Evolutionary conservation across 192 early-diverging fungal species (phyloP), one percentile per base, ranked within the genome.

Genomic region (Podila epicladia): DNA sequence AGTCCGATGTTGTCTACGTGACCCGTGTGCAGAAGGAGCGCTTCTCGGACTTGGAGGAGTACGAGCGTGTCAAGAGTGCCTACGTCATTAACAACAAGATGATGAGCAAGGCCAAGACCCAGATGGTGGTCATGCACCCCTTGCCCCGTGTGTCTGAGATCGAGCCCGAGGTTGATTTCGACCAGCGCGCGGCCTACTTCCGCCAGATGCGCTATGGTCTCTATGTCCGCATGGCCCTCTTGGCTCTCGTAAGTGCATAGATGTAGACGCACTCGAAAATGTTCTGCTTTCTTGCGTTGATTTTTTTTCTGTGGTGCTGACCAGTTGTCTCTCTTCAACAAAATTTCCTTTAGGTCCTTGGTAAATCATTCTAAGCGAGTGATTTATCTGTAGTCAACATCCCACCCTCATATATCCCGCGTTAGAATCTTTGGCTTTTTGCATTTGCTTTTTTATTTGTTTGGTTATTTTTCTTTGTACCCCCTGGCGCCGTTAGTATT

Each of bases 111-210:
- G 95, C 95, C 69, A 98, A 99, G 87, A 84, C 92, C 31, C 92
- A 97, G 80, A 98, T 99, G 98, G 94, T 98, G 78, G 93, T 99
- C 49, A 97, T 99, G 97, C 97, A 99, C 89, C 97, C 97, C 65
- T 86, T 99, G 74, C 97, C 97, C 13, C 90, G 97, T 75, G 92
- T 98, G 29, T 89, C 91, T 32, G 98, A 98, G 84, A 97, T 99
- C 82, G 94, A 95, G 60, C 94, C 94, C 45, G 97, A 99, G 82
- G 97, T 99, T 29, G 98, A 99, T 80, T 97, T 97, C 71, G 98
- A 99, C 82, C 95, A 93, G 82, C 90, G 98, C 45, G 96, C 98
- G 19, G 96, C 95, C 24, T 99, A 99, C 86, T 99, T 99, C 90
- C 87, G 97, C 64, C 98, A 99, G 85, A 98, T 99, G 98, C 88